Evolutionary conservation across 306 rosid genomes (phyloP), one percentile per base, ranked within the genome.

Genomic region (Sophora flavescens): DNA sequence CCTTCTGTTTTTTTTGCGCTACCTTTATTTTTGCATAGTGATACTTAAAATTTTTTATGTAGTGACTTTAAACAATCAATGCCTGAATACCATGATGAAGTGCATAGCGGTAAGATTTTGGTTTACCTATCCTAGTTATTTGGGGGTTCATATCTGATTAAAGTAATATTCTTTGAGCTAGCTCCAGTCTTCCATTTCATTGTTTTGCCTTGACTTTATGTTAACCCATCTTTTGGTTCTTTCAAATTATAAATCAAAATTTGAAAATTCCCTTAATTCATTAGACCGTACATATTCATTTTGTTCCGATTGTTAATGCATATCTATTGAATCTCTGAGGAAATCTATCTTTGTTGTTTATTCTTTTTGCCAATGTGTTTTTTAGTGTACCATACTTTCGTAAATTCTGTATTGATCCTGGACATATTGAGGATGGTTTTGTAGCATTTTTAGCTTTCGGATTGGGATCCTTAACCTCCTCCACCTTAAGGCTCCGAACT

Each of bases 31-130:
- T n/a, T n/a, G 22, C 22, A 22, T 22, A 14, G 15, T 53, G 52
- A 33, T 62, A 4, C 63, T 53, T 72, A 16, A 76, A 72, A 67
- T 30, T 67, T 82, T 61, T 78, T 2, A 75, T 79, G 82, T 84
- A 95, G 99, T 95, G 96, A 90, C 94, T 78, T 95, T 97, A 77
- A 83, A 77, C 74, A 53, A 75, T 56, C 82, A 92, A 77, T 92
- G 97, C 87, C 76, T 90, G 79, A 89, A 84, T 86, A 90, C 92
- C 72, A 84, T 83, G 89, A 90, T 95, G 99, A 90, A 89, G 90
- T 95, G 99, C 88, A 92, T 95, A 84, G 88, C 91, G 72, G 99
- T 95, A 84, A 88, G 95, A 70, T 56, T 79, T 84, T 80, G 54
- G 72, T 51, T 60, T 26, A 59, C 12, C 30, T 39, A 4, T 77